phyloP scores from a whole-genome alignment of 148 eudicot species.

The Polygonum maritimum region DNA sequence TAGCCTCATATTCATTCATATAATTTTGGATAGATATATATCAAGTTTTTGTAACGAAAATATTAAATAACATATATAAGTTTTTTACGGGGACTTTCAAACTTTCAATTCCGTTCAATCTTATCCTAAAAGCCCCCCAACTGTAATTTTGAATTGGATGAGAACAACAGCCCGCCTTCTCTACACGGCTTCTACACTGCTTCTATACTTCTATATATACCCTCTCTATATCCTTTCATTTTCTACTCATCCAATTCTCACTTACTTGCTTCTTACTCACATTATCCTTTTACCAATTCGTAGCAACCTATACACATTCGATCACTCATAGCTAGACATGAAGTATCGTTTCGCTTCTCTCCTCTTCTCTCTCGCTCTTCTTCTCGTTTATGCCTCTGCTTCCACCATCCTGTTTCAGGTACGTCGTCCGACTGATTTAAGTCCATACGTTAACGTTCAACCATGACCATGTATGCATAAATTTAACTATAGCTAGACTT shows the following conservation, averaged over 20 bases:
- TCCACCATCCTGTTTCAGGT: conserved; percentile 54
- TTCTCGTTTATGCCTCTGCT: conserved; percentile 2
- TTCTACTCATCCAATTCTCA: neutral
- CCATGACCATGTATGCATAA: too few relatives aligned
- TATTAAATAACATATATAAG: too few relatives aligned
- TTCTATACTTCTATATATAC: neutral
- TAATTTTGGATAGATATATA: too few relatives aligned
- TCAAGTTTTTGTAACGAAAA: too few relatives aligned
- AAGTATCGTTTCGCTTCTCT: neutral
- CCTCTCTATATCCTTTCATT: neutral
- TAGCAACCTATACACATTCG: neutral
- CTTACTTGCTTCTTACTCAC: neutral
- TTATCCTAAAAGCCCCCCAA: neutral
- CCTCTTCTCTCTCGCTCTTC: neutral
- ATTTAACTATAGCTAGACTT: too few relatives aligned
- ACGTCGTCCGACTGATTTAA: neutral
- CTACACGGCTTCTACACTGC: neutral
- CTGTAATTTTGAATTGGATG: neutral
- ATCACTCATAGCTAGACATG: neutral
- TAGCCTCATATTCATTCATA: neutral
- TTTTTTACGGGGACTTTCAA: neutral
- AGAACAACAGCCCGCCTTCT: neutral
- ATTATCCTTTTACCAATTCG: neutral
- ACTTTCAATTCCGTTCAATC: neutral
- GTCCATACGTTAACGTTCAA: neutral